These are phyloP conservation scores for Citrus medica DNA, from an alignment of 345 rosid species.

Conservation along the genomic window DNA sequence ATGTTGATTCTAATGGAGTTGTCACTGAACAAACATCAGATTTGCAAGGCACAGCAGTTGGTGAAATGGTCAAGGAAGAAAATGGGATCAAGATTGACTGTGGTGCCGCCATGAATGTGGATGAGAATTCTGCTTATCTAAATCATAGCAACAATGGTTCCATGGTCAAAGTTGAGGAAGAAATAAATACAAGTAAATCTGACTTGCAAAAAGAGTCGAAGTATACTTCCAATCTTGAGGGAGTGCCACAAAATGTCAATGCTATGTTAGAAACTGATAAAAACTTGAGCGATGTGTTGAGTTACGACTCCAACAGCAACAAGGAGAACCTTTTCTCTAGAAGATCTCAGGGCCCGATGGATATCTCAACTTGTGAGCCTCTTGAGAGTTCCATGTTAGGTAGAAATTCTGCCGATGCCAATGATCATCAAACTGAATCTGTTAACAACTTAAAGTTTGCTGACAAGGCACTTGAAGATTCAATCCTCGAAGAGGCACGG, in stretches of 20 bases:
- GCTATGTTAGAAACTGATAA: slow-evolving; percentile 34
- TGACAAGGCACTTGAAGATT: slow-evolving; percentile 72
- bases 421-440: slow-evolving; percentile 45
- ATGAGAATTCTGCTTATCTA: slow-evolving; percentile 20
- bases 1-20: slow-evolving; percentile 39
- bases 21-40: slow-evolving; percentile 33
- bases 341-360: slow-evolving; percentile 30
- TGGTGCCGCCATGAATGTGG: slow-evolving; percentile 26
- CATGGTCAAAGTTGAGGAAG: slow-evolving; percentile 44
- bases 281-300: slow-evolving; percentile 25
- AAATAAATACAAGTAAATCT: slow-evolving; percentile 25
- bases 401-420: slow-evolving; percentile 27
- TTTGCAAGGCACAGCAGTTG: slow-evolving; percentile 35
- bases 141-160: slow-evolving; percentile 26
- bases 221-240: slow-evolving; percentile 30
- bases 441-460: slow-evolving; percentile 31
- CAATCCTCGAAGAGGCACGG: slow-evolving; percentile 88
- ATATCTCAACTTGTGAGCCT: slow-evolving; percentile 28
- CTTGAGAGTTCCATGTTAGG: slow-evolving; percentile 20
- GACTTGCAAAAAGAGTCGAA: slow-evolving; percentile 44
- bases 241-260: slow-evolving; percentile 33
- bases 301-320: slow-evolving; percentile 28
- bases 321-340: slow-evolving; percentile 26
- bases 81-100: slow-evolving; percentile 38
- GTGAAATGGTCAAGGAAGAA: slow-evolving; percentile 40